A percentile compares a stretch with the other conserved stretches of the same genome.
These are phyloP conservation scores for Silene coronaria DNA, from an alignment of 179 eudicot genomes.

Conservation along the genomic window DNA sequence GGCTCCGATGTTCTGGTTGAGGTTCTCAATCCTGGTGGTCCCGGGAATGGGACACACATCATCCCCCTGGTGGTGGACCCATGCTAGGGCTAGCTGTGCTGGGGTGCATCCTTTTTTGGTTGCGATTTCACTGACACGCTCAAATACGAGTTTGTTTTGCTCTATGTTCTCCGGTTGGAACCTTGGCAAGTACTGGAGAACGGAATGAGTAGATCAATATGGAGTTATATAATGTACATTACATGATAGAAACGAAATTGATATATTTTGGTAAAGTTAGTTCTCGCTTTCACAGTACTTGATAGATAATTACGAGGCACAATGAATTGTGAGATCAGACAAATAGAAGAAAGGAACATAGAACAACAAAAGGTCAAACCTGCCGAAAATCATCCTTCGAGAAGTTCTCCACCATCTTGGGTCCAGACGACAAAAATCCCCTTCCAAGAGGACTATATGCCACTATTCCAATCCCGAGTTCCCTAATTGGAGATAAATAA, in stretches of 20 bases:
- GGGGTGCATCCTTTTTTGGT: slow-evolving; percentile 54
- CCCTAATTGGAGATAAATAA: slow-evolving; percentile 22
- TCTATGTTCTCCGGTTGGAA: slow-evolving; percentile 48
- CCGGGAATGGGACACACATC: slow-evolving; percentile 56
- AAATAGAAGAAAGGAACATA: background rate
- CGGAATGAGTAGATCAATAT: slow-evolving; percentile 1
- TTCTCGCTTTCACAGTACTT: too few species aligned
- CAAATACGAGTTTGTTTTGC: slow-evolving; percentile 45
- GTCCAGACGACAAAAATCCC: slow-evolving; percentile 50
- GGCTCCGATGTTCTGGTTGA: slow-evolving; percentile 47
- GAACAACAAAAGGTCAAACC: slow-evolving; percentile 28
- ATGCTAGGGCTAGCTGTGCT: slow-evolving; percentile 53
- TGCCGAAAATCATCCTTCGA: slow-evolving; percentile 32
- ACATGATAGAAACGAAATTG: background rate
- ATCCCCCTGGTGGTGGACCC: slow-evolving; percentile 56
- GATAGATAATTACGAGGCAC: background rate
- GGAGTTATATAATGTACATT: background rate
- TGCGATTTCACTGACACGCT: slow-evolving; percentile 47
- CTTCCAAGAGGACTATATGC: slow-evolving; percentile 54
- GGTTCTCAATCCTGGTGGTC: slow-evolving; percentile 41
- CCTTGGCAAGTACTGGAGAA: slow-evolving; percentile 39
- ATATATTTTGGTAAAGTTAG: too few species aligned
- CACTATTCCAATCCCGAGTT: slow-evolving; percentile 58
- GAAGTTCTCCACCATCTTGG: slow-evolving; percentile 35
- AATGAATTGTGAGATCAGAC: background rate